Evolutionary conservation across 2,329 filamentous ascomycete species (phyloP).

Genomic region (Colletotrichum lindemuthianum): DNA sequence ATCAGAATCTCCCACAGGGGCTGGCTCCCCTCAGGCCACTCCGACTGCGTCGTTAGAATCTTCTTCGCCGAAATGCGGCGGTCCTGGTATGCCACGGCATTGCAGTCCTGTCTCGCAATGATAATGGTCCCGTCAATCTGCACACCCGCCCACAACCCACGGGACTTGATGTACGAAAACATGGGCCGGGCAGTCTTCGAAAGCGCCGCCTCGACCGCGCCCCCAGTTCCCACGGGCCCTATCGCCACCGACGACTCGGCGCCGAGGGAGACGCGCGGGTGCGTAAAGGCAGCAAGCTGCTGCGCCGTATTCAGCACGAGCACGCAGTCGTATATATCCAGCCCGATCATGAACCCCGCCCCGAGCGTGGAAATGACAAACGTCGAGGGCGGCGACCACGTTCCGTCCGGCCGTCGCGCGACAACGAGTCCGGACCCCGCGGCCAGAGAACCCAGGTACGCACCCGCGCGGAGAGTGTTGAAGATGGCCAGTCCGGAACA

Average conservation of each 20-base stretch:
- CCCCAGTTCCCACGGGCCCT: conserved; percentile 68
- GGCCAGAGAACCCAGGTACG: conserved; percentile 64
- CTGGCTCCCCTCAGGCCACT: conserved; percentile 52
- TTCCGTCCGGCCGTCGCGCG: conserved; percentile 65
- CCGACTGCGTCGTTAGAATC: conserved; percentile 50
- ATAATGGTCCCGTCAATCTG: conserved; percentile 85
- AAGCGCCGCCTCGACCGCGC: conserved; percentile 57
- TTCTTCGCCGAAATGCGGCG: conserved; percentile 48
- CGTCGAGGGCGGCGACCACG: conserved; percentile 78
- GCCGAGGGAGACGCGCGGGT: conserved; percentile 73
- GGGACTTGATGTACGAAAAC: conserved; percentile 84
- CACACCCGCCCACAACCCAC: conserved; percentile 81
- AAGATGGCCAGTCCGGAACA: conserved; percentile 71
- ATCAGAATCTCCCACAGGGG: conserved; percentile 52
- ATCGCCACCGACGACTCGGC: conserved; percentile 76
- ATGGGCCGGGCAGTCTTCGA: conserved; percentile 63
- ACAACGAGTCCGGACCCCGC: conserved; percentile 69
- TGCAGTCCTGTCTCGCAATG: conserved; percentile 80
- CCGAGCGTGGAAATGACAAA: conserved; percentile 77
- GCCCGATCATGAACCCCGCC: conserved; percentile 75
- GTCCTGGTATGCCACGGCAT: conserved; percentile 80
- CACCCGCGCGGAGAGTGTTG: conserved; percentile 69
- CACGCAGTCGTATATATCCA: conserved; percentile 82
- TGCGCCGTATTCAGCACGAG: conserved; percentile 77
- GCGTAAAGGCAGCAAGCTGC: conserved; percentile 75